Evolutionary conservation across 306 rosid genomes (phyloP).

Genomic region (Pachyrhizus erosus): DNA sequence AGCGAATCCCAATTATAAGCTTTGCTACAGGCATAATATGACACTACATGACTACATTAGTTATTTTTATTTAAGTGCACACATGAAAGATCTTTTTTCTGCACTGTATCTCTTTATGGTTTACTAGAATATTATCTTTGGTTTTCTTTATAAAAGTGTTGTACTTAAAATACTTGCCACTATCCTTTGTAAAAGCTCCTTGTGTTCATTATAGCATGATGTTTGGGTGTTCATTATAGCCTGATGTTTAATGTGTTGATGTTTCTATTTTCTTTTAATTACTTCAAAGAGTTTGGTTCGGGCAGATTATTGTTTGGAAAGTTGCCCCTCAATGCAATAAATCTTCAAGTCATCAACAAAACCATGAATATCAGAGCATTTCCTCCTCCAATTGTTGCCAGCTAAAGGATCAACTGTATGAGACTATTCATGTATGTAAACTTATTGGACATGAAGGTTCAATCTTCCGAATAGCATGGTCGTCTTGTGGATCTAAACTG

Average conservation of each 20-base stretch:
- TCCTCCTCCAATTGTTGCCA: constrained; percentile 41
- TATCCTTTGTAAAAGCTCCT: background rate
- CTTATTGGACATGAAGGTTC: constrained; percentile 98
- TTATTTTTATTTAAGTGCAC: background rate
- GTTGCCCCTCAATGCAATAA: constrained; percentile 54
- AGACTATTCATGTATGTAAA: constrained; percentile 72
- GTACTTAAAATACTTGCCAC: background rate
- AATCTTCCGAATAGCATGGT: constrained; percentile 88
- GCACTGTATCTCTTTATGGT: background rate
- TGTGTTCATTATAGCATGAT: background rate
- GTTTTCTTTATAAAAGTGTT: constrained; percentile 16
- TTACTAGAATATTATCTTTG: constrained; percentile 18
- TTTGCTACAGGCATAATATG: background rate
- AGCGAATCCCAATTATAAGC: constrained; percentile 2
- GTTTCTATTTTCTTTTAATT: constrained; percentile 34
- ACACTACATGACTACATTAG: background rate
- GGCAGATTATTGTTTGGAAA: constrained; percentile 92
- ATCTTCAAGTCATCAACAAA: constrained; percentile 45
- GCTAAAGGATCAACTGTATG: constrained; percentile 49
- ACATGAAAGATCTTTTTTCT: constrained; percentile 20
- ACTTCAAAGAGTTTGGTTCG: constrained; percentile 44
- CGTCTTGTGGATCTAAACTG: constrained; percentile 78
- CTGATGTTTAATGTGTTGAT: constrained; percentile 26
- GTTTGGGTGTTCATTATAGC: constrained; percentile 21
- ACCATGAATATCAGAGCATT: constrained; percentile 40